Conservation (phyloP, 164 flowering plant genomes). For the Berberis vulgaris region DNA sequence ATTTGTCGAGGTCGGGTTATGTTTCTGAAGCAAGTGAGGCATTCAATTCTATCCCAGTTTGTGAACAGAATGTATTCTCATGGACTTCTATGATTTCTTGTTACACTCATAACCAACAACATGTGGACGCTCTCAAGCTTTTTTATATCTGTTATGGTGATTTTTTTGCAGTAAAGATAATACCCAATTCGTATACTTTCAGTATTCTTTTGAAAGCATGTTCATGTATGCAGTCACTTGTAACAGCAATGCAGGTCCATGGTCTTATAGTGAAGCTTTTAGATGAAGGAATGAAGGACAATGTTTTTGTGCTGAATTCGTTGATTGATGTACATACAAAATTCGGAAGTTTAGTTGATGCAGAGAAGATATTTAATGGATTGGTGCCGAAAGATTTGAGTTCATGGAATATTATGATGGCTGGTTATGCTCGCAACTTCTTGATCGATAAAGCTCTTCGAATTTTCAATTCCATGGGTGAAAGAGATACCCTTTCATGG, state of each 20-base stretch:
- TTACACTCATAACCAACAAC: conserved; percentile 14
- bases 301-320: conserved; percentile 16
- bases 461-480: conserved; percentile 14
- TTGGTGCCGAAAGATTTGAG: conserved; percentile 21
- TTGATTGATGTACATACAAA: conserved; percentile 23
- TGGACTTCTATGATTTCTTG: conserved; percentile 31
- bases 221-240: conserved; percentile 10
- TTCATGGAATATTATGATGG: conserved; percentile 22
- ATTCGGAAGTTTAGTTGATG: conserved; percentile 15
- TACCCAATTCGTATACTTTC: conserved; percentile 24
- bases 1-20: conserved; percentile 15
- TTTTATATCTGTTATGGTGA: conserved; percentile 11
- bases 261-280: conserved; percentile 15
- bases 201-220: conserved; percentile 20
- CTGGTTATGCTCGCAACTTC: conserved; percentile 11
- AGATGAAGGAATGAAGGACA: conserved; percentile 6
- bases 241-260: conserved; percentile 16
- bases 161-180: conserved; percentile 9
- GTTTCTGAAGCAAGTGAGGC: conserved; percentile 15
- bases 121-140: conserved; percentile 14
- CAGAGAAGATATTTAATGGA: conserved; percentile 22
- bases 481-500: conserved; percentile 24
- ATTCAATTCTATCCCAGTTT: conserved; percentile 15
- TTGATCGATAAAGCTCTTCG: conserved; percentile 19
- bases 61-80: conserved; percentile 15